Percentiles rank a stretch among this genome's conserved stretches.
phyloP scores from a whole-genome alignment of 75 land plant species.

The Pseudotsuga menziesii region DNA sequence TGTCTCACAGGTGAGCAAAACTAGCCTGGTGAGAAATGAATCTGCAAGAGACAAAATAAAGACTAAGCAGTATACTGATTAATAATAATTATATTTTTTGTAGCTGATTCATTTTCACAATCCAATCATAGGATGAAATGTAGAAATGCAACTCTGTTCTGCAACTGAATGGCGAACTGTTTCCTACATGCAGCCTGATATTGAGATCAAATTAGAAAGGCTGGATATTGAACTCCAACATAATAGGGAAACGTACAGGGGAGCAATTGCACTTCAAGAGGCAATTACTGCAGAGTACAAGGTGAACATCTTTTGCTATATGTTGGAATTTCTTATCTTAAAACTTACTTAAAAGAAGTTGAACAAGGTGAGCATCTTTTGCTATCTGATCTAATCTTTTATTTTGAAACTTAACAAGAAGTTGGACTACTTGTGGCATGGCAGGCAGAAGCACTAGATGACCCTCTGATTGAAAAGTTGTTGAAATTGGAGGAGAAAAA shows the following conservation, averaged over 20 bases:
- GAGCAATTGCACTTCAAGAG: not conserved
- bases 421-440: conserved; percentile 15
- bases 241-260: not conserved
- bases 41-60: not conserved
- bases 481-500: conserved; percentile 6
- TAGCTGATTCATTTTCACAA: not conserved
- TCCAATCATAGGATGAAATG: not conserved
- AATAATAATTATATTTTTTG: not conserved
- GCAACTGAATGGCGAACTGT: conserved; percentile 1
- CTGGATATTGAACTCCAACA: not conserved
- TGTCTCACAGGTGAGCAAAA: not conserved
- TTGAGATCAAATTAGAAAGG: conserved; percentile 11
- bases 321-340: not conserved
- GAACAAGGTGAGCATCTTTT: conserved; percentile 15
- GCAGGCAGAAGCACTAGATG: conserved; percentile 16
- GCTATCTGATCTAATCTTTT: not conserved
- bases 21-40: not conserved
- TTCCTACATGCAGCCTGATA: conserved; percentile 19
- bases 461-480: conserved; percentile 13
- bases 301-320: conserved; percentile 9
- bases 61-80: too few species aligned
- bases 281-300: conserved; percentile 22
- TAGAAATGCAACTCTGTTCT: not conserved
- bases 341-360: conserved; percentile 24
- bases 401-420: conserved; percentile 27